Evolutionary conservation across 108 stramenopile species (phyloP), one percentile per base, ranked within the genome.

Genomic region (Cyclotella atomus): DNA sequence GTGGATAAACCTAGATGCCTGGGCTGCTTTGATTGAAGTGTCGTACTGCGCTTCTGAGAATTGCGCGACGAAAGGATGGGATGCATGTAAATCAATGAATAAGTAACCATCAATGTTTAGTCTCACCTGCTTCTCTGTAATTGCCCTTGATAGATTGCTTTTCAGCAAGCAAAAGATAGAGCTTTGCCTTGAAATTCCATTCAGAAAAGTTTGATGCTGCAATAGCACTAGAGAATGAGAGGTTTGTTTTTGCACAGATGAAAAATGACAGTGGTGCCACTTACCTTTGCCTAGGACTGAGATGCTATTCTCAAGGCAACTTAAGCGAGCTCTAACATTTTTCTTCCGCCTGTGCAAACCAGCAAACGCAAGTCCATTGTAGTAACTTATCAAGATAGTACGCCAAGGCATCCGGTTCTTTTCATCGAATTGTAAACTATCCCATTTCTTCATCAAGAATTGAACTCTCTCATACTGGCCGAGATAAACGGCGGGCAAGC

Each of bases 1-100:
- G n/a, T 73, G 73, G n/a, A 73, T 23, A 32, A 65, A 73, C 9
- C 23, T 43, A 27, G 73, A 73, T 36, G 52, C 54, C n/a, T 36
- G 43, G 33, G 73, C 63, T 10, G 64, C 54, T 21, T 20, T 23
- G 33, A 73, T 73, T 14, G 73, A 47, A 8, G 41, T 38, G n/a
- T 63, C 38, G 28, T 73, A 73, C 29, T 30, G 28, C 30, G 4
- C 4, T 16, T 56, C 33, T n/a, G n/a, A n/a, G n/a, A n/a, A n/a
- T n/a, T n/a, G n/a, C n/a, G n/a, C n/a, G n/a, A n/a, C n/a, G 12
- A n/a, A n/a, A n/a, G n/a, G n/a, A n/a, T n/a, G n/a, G n/a, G n/a
- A n/a, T n/a, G n/a, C n/a, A n/a, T n/a, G n/a, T n/a, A n/a, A n/a
- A n/a, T n/a, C n/a, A n/a, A n/a, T n/a, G n/a, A n/a, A n/a, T n/a